Base-by-base conservation (phyloP, 345 rosid genomes). In the Jatropha curcas region DNA sequence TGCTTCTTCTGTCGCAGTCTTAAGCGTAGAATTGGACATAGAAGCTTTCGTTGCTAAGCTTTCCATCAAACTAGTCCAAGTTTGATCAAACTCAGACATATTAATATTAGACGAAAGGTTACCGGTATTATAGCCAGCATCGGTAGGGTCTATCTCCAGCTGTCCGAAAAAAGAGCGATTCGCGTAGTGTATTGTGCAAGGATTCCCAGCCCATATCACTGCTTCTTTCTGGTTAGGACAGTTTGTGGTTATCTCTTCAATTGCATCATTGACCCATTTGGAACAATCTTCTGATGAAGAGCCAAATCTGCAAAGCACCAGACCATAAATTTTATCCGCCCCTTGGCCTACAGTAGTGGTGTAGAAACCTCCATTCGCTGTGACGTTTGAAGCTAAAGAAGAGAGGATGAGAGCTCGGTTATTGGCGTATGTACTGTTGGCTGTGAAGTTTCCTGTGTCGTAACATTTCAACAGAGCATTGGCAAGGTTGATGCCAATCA, bases 141-240 rank as follows among this genome's bases (percentile, higher is more conserved):
- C 19, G 28, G 7, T 13, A 41, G 83, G 83, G 0, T 66, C 28
- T 1, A 74, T 75, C 65, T 75, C 77, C 28, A 81, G 67, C 25
- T 31, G 20, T 0, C 92, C 86, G 13, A 66, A 70, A 4, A 82
- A 67, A 0, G 82, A 55, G 7, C 5, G 41, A 63, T 81, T 60
- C 20, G 89, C 66, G 76, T 85, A 88, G 7, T 82, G 88, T 33
- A 86, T 71, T 0, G 76, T 4, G 71, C 90, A 86, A 4, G 78
- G 73, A 28, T 79, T 48, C 17, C 41, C 73, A 0, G 27, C 68
- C 84, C 82, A 79, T 0, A 79, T 41, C 24, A 63, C 17, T 14
- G 76, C 92, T 66, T 80, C 84, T 6, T 77, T 86, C 58, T 78
- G 81, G 60, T 78, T 76, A 3, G 77, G 78, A 60, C 94, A 88